phyloP scores from a whole-genome alignment of 192 early-diverging fungal genomes.

The Geranomyces variabilis region DNA sequence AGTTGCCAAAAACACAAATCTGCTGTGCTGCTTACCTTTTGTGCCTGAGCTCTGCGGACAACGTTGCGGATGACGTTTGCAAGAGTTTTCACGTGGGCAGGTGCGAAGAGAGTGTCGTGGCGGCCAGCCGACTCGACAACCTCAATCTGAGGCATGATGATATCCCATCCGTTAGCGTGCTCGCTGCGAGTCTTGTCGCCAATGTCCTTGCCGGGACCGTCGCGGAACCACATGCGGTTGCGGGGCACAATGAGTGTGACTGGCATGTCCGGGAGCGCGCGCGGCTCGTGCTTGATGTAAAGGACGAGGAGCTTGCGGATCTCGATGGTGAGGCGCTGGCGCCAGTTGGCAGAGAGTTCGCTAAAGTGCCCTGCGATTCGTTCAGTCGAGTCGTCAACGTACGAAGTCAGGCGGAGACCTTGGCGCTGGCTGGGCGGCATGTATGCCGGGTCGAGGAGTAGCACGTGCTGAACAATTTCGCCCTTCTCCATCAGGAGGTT shows the following conservation, averaged over 20 bases:
- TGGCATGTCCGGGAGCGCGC: neutral
- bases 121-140: neutral
- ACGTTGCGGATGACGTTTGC: too few species aligned
- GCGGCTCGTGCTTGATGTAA: conserved; percentile 7
- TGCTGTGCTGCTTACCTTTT: too few species aligned
- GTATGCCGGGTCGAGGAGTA: conserved; percentile 15
- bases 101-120: conserved; percentile 18
- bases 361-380: conserved; percentile 6
- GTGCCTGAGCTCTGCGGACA: too few species aligned
- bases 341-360: conserved; percentile 6
- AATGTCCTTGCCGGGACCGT: conserved; percentile 3
- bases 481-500: conserved; percentile 2
- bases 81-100: conserved; percentile 6
- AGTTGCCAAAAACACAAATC: too few species aligned
- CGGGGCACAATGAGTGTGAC: conserved; percentile 15
- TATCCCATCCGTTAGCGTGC: conserved; percentile 4
- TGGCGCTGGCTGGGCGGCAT: neutral
- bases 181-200: neutral
- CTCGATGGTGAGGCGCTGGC: neutral
- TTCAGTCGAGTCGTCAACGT: neutral
- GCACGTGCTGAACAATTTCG: conserved; percentile 16
- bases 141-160: neutral
- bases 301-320: conserved; percentile 12
- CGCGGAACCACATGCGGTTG: conserved; percentile 15
- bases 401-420: neutral